These are phyloP conservation scores for Rutstroemia sp. DNA, from an alignment of 2,329 filamentous ascomycete genomes.

Conservation along the genomic window DNA sequence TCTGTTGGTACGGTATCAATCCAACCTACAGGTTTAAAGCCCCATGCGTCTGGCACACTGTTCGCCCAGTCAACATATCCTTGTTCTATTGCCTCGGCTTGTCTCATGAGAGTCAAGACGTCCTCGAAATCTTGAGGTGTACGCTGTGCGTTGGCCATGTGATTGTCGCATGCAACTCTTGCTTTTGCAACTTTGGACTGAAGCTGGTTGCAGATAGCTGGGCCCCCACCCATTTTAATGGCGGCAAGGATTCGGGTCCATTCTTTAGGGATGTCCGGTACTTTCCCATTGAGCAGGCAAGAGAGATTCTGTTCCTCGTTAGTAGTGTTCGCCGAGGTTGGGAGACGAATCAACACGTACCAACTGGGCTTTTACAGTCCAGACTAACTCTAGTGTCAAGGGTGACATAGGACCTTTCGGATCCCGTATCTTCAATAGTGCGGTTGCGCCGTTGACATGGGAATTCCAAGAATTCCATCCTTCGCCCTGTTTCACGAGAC, in stretches of 20 bases:
- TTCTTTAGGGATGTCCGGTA: not conserved
- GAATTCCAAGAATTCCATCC: conserved; percentile 9
- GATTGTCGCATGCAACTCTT: conserved; percentile 2
- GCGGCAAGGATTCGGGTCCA: not conserved
- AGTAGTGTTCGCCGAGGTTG: not conserved
- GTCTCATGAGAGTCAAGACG: conserved; percentile 42
- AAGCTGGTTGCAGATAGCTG: conserved; percentile 2
- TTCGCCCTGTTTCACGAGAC: not conserved
- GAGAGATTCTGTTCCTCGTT: not conserved
- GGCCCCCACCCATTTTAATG: not conserved
- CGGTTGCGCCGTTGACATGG: not conserved
- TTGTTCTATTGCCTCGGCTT: conserved; percentile 43
- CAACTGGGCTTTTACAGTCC: not conserved
- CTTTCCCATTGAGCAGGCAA: conserved; percentile 6
- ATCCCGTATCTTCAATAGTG: conserved; percentile 4
- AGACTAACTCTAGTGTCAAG: conserved; percentile 3
- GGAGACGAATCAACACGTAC: not conserved
- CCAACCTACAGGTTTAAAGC: conserved; percentile 46
- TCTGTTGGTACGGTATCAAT: conserved; percentile 32
- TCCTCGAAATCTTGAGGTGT: not conserved
- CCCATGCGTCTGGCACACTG: conserved; percentile 41
- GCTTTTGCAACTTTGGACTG: conserved; percentile 2
- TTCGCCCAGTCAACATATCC: conserved; percentile 43
- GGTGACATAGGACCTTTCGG: conserved; percentile 1
- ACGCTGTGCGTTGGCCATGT: conserved; percentile 3